Base-by-base conservation (phyloP, 2,329 filamentous ascomycete genomes). In the Scolecobasidium constrictum region DNA sequence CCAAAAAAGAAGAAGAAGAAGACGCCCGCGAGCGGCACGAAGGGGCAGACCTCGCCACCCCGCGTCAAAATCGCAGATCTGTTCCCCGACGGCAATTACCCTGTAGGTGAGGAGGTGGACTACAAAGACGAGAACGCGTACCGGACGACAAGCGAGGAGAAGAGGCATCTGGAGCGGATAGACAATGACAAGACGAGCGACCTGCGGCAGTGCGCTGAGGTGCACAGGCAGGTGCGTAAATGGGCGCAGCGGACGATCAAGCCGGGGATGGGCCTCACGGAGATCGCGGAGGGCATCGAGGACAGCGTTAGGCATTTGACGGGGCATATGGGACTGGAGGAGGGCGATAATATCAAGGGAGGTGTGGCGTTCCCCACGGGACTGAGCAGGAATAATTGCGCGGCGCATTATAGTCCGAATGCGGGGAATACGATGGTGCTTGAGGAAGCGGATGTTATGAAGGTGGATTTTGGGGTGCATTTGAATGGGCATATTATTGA, bases 321-420 rank as follows among this genome's bases (percentile, higher is more conserved):
- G 2, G 86, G 83, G 4, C 84, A 93, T 58, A 69, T 75, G 51
- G 86, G 85, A 5, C 63, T 92, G 35, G 73, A 81, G 47, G 81
- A 87, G 53, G 86, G 86, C 4, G 86, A 93, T 54, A 80, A 78
- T 42, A 66, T 88, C 49, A 76, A 78, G 54, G 85, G 78, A 22
- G 86, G 86, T 43, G 85, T 93, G 74, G 86, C 84, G 3, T 94
- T 94, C 65, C 86, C 86, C 4, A 86, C 81, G 17, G 86, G 86
- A 41, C 68, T 93, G 43, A 87, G 82, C 58, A 71, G 92, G 51
- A 88, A 94, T 65, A 78, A 92, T 58, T 85, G 83, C 54, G 85
- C 85, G 1, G 86, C 86, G 3, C 86, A 93, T 64, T 93, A 83
- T 61, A 88, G 81, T 5, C 86, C 86, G 7, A 94, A 93, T 57